These are phyloP conservation scores for Termitomyces heimii DNA, from an alignment of 768 basidiomycete species.

Conservation along the genomic window DNA sequence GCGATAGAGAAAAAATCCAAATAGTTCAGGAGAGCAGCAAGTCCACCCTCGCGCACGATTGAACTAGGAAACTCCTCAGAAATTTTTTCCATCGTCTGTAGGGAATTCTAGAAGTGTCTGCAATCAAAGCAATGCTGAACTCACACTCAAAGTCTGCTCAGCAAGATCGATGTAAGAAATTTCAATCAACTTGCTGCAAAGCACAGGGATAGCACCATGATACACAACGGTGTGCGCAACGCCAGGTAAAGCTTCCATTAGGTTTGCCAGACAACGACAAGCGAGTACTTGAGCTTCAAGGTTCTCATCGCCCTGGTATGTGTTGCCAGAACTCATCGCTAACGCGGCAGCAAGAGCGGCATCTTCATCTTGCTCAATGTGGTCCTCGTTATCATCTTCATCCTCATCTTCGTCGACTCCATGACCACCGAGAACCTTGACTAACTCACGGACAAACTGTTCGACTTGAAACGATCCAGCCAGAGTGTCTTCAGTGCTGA, in stretches of 20 bases:
- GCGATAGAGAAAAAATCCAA: constrained; percentile 99
- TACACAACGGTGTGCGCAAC: constrained; percentile 97
- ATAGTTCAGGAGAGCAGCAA: constrained; percentile 89
- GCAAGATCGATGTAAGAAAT: constrained; percentile 98
- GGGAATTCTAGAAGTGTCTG: constrained; percentile 13
- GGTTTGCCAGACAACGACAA: constrained; percentile 92
- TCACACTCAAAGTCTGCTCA: constrained; percentile 94
- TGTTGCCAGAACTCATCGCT: constrained; percentile 69
- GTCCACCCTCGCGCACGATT: constrained; percentile 93
- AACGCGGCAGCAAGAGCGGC: constrained; percentile 84
- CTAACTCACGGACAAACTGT: constrained; percentile 85
- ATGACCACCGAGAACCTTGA: constrained; percentile 83
- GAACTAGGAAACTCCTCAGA: constrained; percentile 96
- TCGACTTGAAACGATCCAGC: constrained; percentile 96
- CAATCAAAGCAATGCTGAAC: constrained; percentile 26
- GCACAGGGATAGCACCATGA: constrained; percentile 95
- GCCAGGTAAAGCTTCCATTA: constrained; percentile 98
- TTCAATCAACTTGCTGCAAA: constrained; percentile 95
- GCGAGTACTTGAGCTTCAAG: constrained; percentile 94
- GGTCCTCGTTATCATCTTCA: constrained; percentile 59
- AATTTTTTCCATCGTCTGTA: constrained; percentile 94
- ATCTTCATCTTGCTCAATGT: constrained; percentile 69
- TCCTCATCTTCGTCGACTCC: constrained; percentile 73
- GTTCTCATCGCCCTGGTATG: constrained; percentile 76
- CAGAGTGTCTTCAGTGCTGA: constrained; percentile 96